Base-by-base conservation (phyloP, 2,329 filamentous ascomycete genomes). In the Pyrenophora graminea region DNA sequence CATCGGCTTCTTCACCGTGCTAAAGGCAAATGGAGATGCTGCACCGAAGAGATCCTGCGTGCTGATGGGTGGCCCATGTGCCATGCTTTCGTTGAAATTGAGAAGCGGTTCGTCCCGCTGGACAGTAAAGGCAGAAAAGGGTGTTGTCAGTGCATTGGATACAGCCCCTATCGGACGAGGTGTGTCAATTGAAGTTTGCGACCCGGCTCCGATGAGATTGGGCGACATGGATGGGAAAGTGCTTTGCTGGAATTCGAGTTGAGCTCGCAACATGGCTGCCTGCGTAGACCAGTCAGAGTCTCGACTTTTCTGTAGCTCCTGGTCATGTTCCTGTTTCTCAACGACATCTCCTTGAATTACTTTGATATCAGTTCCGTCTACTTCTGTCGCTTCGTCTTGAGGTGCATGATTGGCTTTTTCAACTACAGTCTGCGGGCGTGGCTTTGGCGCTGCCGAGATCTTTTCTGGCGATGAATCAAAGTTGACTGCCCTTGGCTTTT, bases 1-100 rank as follows among this genome's bases (percentile, higher is more conserved):
- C 13, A 56, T 18, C 34, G 58, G 63, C 61, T 77, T 78, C 62
- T 77, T 79, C 30, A 73, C 63, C 9, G 74, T 75, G 45, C 72
- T 74, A 57, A 72, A 70, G 12, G 64, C 52, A 63, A 77, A 75
- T 36, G 77, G 61, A 39, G 74, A 67, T 44, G 69, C 73, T 56
- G 69, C 74, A 21, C 70, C 68, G 39, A 79, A 71, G 7, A 80
- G 60, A 13, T 76, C 74, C 47, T 80, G 77, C 2, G 77, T 80
- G 49, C 74, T 77, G 27, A 75, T 59, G 8, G 59, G 55, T 10
- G 56, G 45, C 3, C 47, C 61, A 23, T 47, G 46, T 19, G 56
- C 45, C 13, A 54, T 39, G 36, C 54, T 62, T 8, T 62, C 46
- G 13, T 58, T 38, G 4, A 58, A 41, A 40, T 58, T 38, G 4